A percentile compares a stretch with the other conserved stretches of the same genome.
Evolutionary conservation across 371 early-diverging fungal species (phyloP).

Genomic region (Mortierella sp.): DNA sequence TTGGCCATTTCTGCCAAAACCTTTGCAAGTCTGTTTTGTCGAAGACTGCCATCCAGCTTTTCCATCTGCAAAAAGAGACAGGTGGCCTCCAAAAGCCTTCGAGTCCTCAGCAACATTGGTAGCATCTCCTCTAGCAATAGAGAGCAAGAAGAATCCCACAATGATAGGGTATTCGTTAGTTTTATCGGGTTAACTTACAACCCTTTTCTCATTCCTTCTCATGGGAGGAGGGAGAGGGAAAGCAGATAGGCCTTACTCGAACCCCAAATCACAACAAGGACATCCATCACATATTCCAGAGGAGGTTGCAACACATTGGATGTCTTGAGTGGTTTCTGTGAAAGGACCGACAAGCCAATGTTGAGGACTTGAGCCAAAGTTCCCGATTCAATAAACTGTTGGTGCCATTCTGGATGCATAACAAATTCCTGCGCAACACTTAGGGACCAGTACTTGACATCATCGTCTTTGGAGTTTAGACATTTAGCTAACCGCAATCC

Average conservation of each 20-base stretch:
- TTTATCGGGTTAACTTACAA: too few relatives aligned
- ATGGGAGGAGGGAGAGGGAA: neutral
- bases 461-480: conserved; percentile 76
- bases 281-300: conserved; percentile 34
- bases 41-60: conserved; percentile 21
- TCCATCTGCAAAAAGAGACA: conserved; percentile 46
- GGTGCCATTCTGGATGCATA: conserved; percentile 29
- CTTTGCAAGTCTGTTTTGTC: conserved; percentile 27
- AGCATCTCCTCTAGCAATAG: conserved; percentile 20
- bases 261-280: conserved; percentile 38
- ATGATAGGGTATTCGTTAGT: neutral
- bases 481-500: conserved; percentile 70
- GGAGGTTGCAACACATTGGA: conserved; percentile 33
- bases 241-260: too few relatives aligned
- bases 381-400: conserved; percentile 42
- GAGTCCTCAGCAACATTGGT: conserved; percentile 15
- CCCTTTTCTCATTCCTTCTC: neutral
- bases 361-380: conserved; percentile 46
- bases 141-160: neutral
- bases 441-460: conserved; percentile 80
- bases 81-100: conserved; percentile 24
- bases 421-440: conserved; percentile 65
- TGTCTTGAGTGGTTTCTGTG: conserved; percentile 33
- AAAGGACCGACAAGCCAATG: conserved; percentile 29
- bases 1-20: conserved; percentile 36